phyloP scores from a whole-genome alignment of 2,329 filamentous ascomycete genomes.

The Verticillium zaregamsianum region DNA sequence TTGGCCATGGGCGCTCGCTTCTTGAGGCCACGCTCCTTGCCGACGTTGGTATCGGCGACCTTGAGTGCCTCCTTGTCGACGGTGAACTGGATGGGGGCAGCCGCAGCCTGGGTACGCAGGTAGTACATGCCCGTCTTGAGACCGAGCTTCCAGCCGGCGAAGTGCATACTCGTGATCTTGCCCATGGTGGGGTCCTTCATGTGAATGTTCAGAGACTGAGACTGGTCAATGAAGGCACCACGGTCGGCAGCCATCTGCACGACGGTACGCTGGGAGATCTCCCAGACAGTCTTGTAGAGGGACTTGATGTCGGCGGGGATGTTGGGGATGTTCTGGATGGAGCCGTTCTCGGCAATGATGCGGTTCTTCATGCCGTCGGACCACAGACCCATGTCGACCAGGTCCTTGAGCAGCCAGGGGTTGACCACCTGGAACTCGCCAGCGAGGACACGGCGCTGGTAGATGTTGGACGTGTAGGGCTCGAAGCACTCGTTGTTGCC shows the following conservation, averaged over 20 bases:
- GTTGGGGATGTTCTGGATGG: constrained; percentile 94
- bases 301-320: constrained; percentile 94
- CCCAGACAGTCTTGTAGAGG: constrained; percentile 99
- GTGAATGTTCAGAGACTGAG: constrained; percentile 98
- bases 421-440: constrained; percentile 99
- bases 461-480: constrained; percentile 99
- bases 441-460: constrained; percentile 94
- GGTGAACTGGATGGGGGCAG: constrained; percentile 96
- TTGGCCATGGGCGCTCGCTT: constrained; percentile 62
- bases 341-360: constrained; percentile 95
- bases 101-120: constrained; percentile 93
- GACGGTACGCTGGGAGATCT: constrained; percentile 93
- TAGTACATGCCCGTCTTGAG: constrained; percentile 99
- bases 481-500: constrained; percentile 99
- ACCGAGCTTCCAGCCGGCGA: constrained; percentile 97
- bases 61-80: constrained; percentile 95
- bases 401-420: constrained; percentile 95
- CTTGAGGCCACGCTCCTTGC: constrained; percentile 60
- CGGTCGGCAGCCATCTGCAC: constrained; percentile 98
- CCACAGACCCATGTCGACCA: constrained; percentile 97
- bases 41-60: constrained; percentile 75
- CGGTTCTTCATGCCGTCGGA: constrained; percentile 99
- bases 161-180: constrained; percentile 99
- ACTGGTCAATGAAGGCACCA: constrained; percentile 98
- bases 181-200: constrained; percentile 99